Conservation (phyloP, 2,329 filamentous ascomycete genomes). For the Aspergillus glaucus region DNA sequence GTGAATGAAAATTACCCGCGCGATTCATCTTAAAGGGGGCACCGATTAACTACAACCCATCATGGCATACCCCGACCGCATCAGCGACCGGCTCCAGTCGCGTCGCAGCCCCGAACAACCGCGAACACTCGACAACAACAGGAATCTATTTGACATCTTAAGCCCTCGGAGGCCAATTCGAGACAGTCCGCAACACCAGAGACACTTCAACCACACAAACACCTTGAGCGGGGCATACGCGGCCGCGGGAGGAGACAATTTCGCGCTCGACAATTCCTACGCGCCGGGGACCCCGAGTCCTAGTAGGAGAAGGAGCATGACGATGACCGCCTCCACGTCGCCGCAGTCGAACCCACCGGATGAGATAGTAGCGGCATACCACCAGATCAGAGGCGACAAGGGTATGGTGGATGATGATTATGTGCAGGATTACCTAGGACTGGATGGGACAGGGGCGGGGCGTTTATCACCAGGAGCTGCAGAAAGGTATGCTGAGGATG, state of each 20-base stretch:
- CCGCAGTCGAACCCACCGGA: slow-evolving; percentile 34
- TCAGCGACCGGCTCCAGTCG: slow-evolving; percentile 20
- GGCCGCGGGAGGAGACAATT: slow-evolving; percentile 11
- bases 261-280: slow-evolving; percentile 6
- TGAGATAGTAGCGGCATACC: slow-evolving; percentile 35
- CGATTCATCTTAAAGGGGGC: neutral
- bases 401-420: slow-evolving; percentile 29
- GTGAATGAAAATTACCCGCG: slow-evolving; percentile 4
- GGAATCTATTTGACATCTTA: neutral
- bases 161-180: slow-evolving; percentile 13
- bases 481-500: slow-evolving; percentile 11
- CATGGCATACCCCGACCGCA: slow-evolving; percentile 31
- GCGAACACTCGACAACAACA: slow-evolving; percentile 17
- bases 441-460: slow-evolving; percentile 8
- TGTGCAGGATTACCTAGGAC: slow-evolving; percentile 21
- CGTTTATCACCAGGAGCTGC: slow-evolving; percentile 20
- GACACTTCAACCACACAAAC: slow-evolving; percentile 29
- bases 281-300: slow-evolving; percentile 25
- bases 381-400: slow-evolving; percentile 33
- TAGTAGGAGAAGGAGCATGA: slow-evolving; percentile 15
- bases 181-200: slow-evolving; percentile 21
- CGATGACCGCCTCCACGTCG: slow-evolving; percentile 13
- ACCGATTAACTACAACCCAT: slow-evolving; percentile 5
- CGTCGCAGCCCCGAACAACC: slow-evolving; percentile 22
- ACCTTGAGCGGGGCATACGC: slow-evolving; percentile 37